A percentile compares a stretch with the other conserved stretches of the same genome.
These are phyloP conservation scores for Globisporangium apiculatum DNA, from an alignment of 352 stramenopile species.

Conservation along the genomic window DNA sequence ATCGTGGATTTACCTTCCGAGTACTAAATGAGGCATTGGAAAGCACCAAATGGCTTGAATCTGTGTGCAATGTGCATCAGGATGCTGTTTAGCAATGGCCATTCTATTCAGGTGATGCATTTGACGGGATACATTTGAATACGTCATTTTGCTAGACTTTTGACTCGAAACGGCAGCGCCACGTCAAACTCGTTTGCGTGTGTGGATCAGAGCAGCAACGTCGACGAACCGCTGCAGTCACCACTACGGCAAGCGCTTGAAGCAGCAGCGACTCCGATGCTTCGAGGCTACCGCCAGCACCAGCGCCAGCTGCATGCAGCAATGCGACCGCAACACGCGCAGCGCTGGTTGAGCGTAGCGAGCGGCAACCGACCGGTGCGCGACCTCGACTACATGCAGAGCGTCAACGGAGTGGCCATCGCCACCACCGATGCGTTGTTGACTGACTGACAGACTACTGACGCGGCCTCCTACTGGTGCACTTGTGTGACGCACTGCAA, in stretches of 20 bases:
- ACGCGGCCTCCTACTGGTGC: neutral
- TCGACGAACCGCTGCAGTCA: neutral
- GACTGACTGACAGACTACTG: neutral
- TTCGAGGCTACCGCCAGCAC: neutral
- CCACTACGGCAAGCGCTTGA: neutral
- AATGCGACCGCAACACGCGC: constrained; percentile 1
- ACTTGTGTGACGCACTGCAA: neutral
- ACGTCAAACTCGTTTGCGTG: no score
- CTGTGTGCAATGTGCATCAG: neutral
- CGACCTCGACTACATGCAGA: neutral
- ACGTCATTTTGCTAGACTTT: no score
- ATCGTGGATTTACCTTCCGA: neutral
- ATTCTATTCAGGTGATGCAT: neutral
- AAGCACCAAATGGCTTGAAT: neutral
- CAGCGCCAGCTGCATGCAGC: neutral
- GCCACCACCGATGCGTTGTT: neutral
- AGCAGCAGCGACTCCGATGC: neutral
- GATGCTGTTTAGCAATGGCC: neutral
- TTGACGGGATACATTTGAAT: neutral
- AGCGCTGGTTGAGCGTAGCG: neutral
- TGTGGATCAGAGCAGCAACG: neutral
- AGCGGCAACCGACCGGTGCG: neutral
- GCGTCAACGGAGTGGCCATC: no score
- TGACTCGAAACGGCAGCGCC: no score
- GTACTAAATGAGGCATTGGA: neutral